Evolutionary conservation across 768 basidiomycete genomes (phyloP).

Genomic region (Psilocybe cubensis): DNA sequence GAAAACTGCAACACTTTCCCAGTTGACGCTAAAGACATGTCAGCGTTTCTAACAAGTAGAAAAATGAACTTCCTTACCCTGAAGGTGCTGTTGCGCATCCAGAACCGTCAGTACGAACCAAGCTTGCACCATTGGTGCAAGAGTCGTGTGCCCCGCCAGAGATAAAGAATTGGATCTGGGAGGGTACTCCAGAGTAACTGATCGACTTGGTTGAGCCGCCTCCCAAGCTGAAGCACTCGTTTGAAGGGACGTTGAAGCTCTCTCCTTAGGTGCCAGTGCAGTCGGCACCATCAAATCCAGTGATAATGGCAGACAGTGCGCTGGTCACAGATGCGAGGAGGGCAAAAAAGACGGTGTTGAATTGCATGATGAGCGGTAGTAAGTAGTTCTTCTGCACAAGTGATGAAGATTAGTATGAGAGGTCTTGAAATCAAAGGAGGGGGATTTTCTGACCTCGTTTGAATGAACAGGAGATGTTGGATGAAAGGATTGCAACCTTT

Average conservation of each 20-base stretch:
- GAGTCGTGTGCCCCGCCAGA: conserved; percentile 1
- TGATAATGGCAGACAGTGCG: neutral
- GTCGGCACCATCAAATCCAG: neutral
- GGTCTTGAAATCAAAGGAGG: no score
- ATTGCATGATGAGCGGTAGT: conserved; percentile 4
- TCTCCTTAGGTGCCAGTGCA: neutral
- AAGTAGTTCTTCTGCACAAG: no score
- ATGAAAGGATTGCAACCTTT: no score
- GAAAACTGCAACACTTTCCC: neutral
- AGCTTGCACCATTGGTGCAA: neutral
- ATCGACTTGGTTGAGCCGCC: neutral
- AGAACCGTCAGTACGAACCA: neutral
- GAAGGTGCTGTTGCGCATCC: neutral
- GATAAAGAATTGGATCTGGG: neutral
- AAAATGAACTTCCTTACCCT: neutral
- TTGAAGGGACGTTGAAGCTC: neutral
- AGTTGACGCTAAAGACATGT: neutral
- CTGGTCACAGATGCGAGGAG: neutral
- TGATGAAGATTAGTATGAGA: no score
- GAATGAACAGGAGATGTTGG: no score
- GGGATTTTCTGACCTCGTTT: no score
- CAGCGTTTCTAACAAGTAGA: neutral
- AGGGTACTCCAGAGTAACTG: conserved; percentile 2
- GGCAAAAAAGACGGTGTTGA: neutral
- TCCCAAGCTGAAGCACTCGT: neutral